These are phyloP conservation scores for Leishmania braziliensis DNA, from an alignment of 208 protist species.

Conservation along the genomic window DNA sequence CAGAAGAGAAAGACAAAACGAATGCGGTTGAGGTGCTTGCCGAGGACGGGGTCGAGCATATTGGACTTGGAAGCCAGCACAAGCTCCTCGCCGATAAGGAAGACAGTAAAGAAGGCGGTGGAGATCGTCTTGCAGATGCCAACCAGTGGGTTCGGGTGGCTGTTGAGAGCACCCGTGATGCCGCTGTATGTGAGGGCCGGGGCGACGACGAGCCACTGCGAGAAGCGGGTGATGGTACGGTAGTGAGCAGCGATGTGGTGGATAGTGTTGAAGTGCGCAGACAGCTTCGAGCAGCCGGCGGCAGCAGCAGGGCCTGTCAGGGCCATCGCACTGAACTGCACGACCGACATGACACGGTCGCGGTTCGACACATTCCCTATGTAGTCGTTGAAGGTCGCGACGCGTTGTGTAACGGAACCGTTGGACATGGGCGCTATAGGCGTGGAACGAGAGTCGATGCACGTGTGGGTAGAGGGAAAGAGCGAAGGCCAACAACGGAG, in stretches of 20 bases:
- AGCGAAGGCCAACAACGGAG: not conserved
- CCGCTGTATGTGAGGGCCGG: slow-evolving; percentile 57
- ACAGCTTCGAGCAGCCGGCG: slow-evolving; percentile 42
- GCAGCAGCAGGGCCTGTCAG: slow-evolving; percentile 42
- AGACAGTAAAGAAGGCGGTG: slow-evolving; percentile 73
- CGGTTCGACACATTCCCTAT: slow-evolving; percentile 50
- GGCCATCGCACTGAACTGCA: slow-evolving; percentile 68
- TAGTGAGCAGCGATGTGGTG: slow-evolving; percentile 68
- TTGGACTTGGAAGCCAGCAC: slow-evolving; percentile 56
- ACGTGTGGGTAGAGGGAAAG: not conserved
- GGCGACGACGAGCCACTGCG: slow-evolving; percentile 67
- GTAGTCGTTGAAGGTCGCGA: slow-evolving; percentile 60
- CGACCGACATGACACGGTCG: slow-evolving; percentile 72
- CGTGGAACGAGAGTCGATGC: slow-evolving; percentile 2
- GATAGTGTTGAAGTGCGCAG: slow-evolving; percentile 50
- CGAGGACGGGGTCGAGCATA: slow-evolving; percentile 38
- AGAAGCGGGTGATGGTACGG: slow-evolving; percentile 71
- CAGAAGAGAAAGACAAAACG: slow-evolving; percentile 86
- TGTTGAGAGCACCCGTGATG: slow-evolving; percentile 41
- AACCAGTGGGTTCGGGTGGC: slow-evolving; percentile 40
- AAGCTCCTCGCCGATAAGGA: slow-evolving; percentile 80
- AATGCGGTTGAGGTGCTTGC: slow-evolving; percentile 59
- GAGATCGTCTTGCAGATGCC: slow-evolving; percentile 61
- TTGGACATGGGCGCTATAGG: slow-evolving; percentile 15
- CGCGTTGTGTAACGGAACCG: slow-evolving; percentile 21